phyloP scores from a whole-genome alignment of 345 rosid genomes.

The Gossypium raimondii region DNA sequence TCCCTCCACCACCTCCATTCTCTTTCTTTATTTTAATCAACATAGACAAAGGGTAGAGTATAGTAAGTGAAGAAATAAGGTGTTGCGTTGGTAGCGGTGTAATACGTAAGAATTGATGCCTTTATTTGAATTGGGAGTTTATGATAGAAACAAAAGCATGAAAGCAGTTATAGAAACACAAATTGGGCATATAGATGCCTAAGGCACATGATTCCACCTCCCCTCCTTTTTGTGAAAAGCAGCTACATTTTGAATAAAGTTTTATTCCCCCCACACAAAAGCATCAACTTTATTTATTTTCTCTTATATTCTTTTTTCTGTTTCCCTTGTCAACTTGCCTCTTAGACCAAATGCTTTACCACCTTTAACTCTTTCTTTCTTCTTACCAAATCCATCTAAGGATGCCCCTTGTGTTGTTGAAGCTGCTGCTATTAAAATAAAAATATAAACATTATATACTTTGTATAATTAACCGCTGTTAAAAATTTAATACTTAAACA shows the following conservation, averaged over 20 bases:
- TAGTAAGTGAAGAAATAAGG: no score
- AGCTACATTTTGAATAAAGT: constrained; percentile 38
- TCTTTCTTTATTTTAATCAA: no score
- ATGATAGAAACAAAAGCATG: not conserved
- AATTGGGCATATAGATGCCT: constrained; percentile 8
- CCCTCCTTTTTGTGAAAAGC: constrained; percentile 30
- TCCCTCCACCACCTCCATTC: no score
- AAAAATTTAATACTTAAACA: no score
- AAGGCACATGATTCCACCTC: constrained; percentile 36
- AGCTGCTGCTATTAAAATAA: not conserved
- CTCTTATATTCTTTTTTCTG: constrained; percentile 15
- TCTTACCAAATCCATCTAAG: not conserved
- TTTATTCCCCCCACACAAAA: constrained; percentile 10
- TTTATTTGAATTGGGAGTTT: no score
- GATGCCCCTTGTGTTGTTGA: constrained; percentile 9
- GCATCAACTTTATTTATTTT: constrained; percentile 19
- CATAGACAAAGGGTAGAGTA: no score
- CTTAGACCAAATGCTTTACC: not conserved
- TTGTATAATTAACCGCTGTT: no score
- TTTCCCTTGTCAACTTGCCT: constrained; percentile 12
- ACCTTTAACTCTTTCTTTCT: not conserved
- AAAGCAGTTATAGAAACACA: not conserved
- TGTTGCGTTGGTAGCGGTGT: no score
- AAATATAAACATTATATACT: no score
- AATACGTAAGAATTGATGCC: no score